Base-by-base conservation (phyloP, 345 rosid genomes). In the Limnanthes douglasii region DNA sequence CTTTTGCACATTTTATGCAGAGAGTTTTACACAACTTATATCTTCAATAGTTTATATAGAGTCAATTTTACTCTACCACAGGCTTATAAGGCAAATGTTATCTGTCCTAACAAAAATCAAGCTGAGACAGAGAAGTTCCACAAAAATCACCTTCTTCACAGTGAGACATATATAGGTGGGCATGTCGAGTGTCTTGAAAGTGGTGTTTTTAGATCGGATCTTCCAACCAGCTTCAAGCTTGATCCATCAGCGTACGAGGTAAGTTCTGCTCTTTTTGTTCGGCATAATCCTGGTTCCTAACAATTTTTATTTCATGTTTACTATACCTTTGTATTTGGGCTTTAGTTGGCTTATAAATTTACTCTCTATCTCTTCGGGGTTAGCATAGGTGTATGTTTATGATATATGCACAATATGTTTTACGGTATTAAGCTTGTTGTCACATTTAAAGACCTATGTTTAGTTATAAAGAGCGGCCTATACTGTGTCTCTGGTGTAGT, bases 131-230 rank as follows among this genome's bases (percentile, higher is more conserved):
- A 83, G 37, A 83, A 76, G 78, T 88, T 88, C 66, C 46, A 78
- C 42, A 68, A 66, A 45, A 54, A 43, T 59, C 95, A 66, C 37
- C 95, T 83, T 53, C 95, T 88, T 54, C 95, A 88, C 67, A 83
- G 93, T 43, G 97, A 88, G 69, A 88, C 97, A 19, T 88, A 88
- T 45, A 83, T 83, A 36, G 97, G 97, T 45, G 97, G 97, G 35
- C 95, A 83, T 38, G 97, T 88, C 43, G 97, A 88, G 54, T 88
- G 97, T 68, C 95, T 88, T 43, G 95, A 88, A 67, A 88, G 95
- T 68, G 97, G 97, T 14, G 97, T 88, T 59, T 88, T 88, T 57
- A 76, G 95, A 66, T 83, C 97, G 20, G 97, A 88, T 62, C 63
- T 88, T 51, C 94, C 92, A 14, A 79, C 95, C 50, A 66, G 64